Evolutionary conservation across 2,329 filamentous ascomycete species (phyloP).

Genomic region (Sporothrix schenckii): DNA sequence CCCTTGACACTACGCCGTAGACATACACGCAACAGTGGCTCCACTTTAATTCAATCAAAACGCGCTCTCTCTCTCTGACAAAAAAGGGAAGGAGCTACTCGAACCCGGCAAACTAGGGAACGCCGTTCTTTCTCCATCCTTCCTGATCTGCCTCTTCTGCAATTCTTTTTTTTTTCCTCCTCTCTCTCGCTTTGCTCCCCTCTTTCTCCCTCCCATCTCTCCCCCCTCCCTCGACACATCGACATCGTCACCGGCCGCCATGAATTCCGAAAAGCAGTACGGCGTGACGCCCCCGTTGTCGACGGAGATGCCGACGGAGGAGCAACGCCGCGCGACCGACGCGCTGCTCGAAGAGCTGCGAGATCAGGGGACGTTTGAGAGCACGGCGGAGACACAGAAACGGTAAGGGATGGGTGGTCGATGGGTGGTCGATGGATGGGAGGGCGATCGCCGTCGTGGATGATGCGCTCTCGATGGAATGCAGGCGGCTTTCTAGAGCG

Average conservation of each 20-base stretch:
- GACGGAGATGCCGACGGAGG: conserved; percentile 70
- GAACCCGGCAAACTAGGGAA: neutral
- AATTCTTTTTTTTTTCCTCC: neutral
- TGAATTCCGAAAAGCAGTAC: conserved; percentile 42
- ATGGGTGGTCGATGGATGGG: neutral
- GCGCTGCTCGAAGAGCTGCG: conserved; percentile 82
- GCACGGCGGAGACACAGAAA: conserved; percentile 76
- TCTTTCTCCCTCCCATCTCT: neutral
- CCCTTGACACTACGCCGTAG: neutral
- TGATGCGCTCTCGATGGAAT: conserved; percentile 19
- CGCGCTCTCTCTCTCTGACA: neutral
- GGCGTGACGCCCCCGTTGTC: conserved; percentile 88
- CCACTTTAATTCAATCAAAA: conserved; percentile 23
- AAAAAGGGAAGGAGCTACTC: conserved; percentile 25
- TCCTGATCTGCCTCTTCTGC: conserved; percentile 4
- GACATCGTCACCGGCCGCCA: conserved; percentile 26
- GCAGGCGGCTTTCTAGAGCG: neutral
- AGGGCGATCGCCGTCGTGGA: neutral
- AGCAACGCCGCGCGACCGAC: conserved; percentile 76
- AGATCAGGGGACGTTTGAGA: conserved; percentile 89
- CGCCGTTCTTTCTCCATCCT: conserved; percentile 7
- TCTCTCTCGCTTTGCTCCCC: neutral
- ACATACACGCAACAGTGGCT: neutral
- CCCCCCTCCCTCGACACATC: conserved; percentile 6
- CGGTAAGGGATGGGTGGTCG: conserved; percentile 55